A percentile compares a stretch with the other conserved stretches of the same genome.
These are phyloP conservation scores for Bruguiera sexangula DNA, from an alignment of 345 rosid genomes.

Conservation along the genomic window DNA sequence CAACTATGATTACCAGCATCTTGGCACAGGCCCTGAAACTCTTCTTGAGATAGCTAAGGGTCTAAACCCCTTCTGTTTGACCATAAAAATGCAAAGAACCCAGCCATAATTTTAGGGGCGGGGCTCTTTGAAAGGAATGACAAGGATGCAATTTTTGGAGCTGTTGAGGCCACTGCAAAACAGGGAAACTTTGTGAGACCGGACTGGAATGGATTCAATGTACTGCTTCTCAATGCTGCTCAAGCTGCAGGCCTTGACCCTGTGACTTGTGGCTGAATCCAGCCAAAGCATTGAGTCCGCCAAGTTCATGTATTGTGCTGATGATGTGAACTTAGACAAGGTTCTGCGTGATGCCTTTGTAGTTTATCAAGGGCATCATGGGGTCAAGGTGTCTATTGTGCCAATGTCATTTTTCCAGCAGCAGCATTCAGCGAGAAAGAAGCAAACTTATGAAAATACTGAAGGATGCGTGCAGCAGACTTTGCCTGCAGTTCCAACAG, in stretches of 20 bases:
- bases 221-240: slow-evolving; percentile 81
- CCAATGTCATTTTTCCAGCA: slow-evolving; percentile 89
- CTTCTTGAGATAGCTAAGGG: slow-evolving; percentile 78
- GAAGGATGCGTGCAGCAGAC: slow-evolving; percentile 91
- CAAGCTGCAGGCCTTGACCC: slow-evolving; percentile 99
- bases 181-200: slow-evolving; percentile 67
- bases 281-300: slow-evolving; percentile 63
- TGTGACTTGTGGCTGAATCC: slow-evolving; percentile 79
- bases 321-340: slow-evolving; percentile 76
- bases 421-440: slow-evolving; percentile 92
- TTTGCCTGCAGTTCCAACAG: slow-evolving; percentile 92
- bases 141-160: slow-evolving; percentile 69
- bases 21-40: slow-evolving; percentile 83
- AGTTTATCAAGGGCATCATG: slow-evolving; percentile 97
- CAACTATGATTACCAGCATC: slow-evolving; percentile 79
- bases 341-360: slow-evolving; percentile 85
- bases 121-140: slow-evolving; percentile 82
- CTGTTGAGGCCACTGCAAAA: slow-evolving; percentile 67
- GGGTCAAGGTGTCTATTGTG: slow-evolving; percentile 82
- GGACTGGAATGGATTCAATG: slow-evolving; percentile 92
- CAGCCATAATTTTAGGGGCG: slow-evolving; percentile 83
- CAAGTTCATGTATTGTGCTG: slow-evolving; percentile 86
- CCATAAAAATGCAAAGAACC: slow-evolving; percentile 76
- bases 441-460: slow-evolving; percentile 85
- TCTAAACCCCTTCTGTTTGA: slow-evolving; percentile 62